Percentiles rank a stretch among this genome's conserved stretches.
These are phyloP conservation scores for Lactarius sanguifluus DNA, from an alignment of 768 basidiomycete genomes.

Conservation along the genomic window DNA sequence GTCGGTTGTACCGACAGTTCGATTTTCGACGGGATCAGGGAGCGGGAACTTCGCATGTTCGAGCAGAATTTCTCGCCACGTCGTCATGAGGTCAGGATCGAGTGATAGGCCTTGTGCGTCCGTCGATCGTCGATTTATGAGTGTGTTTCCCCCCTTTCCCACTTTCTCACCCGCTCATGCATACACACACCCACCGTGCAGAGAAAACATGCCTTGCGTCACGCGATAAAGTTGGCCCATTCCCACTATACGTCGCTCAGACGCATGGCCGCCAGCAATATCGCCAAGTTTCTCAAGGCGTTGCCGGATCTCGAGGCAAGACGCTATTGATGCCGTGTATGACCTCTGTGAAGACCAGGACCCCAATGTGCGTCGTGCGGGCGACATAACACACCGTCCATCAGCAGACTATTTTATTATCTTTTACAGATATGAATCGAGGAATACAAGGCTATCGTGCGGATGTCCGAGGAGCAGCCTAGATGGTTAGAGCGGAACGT, in stretches of 20 bases:
- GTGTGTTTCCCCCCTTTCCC: background rate
- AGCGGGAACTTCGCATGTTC: too few relatives aligned
- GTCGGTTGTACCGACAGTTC: too few relatives aligned
- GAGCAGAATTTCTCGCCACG: too few relatives aligned
- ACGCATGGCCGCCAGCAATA: slow-evolving; percentile 55
- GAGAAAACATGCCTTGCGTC: slow-evolving; percentile 53
- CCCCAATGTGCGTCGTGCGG: slow-evolving; percentile 42
- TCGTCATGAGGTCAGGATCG: too few relatives aligned
- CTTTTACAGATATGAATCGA: slow-evolving; percentile 60
- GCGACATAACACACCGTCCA: background rate
- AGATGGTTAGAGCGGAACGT: slow-evolving; percentile 70
- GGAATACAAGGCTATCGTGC: slow-evolving; percentile 63
- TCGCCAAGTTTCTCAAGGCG: slow-evolving; percentile 59
- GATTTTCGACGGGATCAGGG: too few relatives aligned
- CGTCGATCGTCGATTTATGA: too few relatives aligned
- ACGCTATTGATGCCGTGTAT: slow-evolving; percentile 74
- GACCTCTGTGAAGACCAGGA: slow-evolving; percentile 74
- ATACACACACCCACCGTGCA: slow-evolving; percentile 32
- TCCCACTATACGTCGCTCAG: slow-evolving; percentile 47
- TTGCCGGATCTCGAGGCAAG: slow-evolving; percentile 73
- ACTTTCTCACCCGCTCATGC: slow-evolving; percentile 5
- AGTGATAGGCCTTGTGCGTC: too few relatives aligned
- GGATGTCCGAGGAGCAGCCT: slow-evolving; percentile 46
- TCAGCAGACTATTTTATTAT: background rate
- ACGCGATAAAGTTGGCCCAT: too few relatives aligned